Evolutionary conservation across 164 flowering plant genomes (phyloP), one percentile per base, ranked within the genome.

Genomic region (Macadamia integrifolia): DNA sequence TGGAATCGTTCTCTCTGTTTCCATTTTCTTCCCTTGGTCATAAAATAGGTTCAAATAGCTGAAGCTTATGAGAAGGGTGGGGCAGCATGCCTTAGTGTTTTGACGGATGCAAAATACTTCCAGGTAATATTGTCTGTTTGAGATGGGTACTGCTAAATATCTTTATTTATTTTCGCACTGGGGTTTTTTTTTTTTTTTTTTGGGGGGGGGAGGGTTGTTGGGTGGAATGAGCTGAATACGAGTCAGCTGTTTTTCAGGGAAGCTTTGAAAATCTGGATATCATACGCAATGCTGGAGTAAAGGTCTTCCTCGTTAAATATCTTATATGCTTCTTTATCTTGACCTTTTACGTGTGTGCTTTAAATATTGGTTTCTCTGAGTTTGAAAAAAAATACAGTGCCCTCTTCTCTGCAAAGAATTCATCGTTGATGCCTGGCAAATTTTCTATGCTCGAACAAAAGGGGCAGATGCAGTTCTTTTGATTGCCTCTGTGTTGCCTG

Each of bases 401-500:
- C 99, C 99, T 79, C 82, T 95, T 28, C 80, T 95, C 70, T 95
- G 99, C 87, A 95, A 95, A 83, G 99, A 95, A 70, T 95, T 95
- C 64, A 76, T 95, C 40, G 66, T 92, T 69, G 99, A 95, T 65
- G 97, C 91, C 18, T 95, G 98, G 98, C 99, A 95, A 82, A 79
- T 95, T 74, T 95, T 78, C 77, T 80, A 89, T 84, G 99, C 99
- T 73, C 87, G 99, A 74, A 67, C 66, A 35, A 95, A 95, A 80
- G 99, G 99, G 9, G 99, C 99, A 60, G 99, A 95, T 86, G 99
- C 97, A n/a, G 60, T 92, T 76, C 93, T 95, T 70, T 77, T 95
- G 69, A 91, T 95, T 74, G 99, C 99, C 67, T 88, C 90, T 69
- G 90, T 95, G 71, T 82, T 95, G 74, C 88, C 97, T 68, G 93